Evolutionary conservation across 495 filamentous ascomycete genomes (phyloP).

Genomic region (Aspergillus sclerotioniger): DNA sequence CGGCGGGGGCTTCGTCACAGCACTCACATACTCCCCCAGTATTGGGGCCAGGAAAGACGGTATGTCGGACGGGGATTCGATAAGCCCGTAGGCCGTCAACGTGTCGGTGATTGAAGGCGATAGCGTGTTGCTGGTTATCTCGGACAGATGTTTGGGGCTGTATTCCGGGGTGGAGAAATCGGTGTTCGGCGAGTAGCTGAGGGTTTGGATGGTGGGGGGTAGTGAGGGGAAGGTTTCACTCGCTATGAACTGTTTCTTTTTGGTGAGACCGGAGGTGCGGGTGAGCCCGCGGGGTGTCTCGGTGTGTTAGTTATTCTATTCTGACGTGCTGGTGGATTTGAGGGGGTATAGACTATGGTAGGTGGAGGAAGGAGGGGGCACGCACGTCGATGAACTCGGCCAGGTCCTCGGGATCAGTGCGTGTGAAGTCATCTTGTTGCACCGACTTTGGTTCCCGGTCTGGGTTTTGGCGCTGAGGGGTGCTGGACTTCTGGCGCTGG

Average conservation of each 20-base stretch:
- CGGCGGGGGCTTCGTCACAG: conserved; percentile 57
- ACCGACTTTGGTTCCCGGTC: neutral
- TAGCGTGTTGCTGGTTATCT: conserved; percentile 42
- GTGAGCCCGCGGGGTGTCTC: neutral
- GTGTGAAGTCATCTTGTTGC: conserved; percentile 1
- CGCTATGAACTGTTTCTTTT: conserved; percentile 61
- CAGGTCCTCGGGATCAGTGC: conserved; percentile 61
- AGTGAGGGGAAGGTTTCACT: conserved; percentile 64
- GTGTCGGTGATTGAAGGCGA: conserved; percentile 56
- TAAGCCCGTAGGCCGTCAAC: conserved; percentile 59
- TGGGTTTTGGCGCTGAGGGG: neutral
- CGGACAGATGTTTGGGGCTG: conserved; percentile 35
- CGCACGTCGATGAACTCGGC: conserved; percentile 68
- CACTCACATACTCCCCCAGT: conserved; percentile 56
- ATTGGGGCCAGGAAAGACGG: conserved; percentile 59
- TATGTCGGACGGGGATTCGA: conserved; percentile 39
- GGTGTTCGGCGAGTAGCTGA: conserved; percentile 51
- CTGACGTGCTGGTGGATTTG: too few species aligned
- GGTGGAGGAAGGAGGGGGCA: conserved; percentile 1
- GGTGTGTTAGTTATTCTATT: neutral
- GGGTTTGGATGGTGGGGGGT: conserved; percentile 55
- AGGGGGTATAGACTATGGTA: too few species aligned
- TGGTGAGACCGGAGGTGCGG: neutral
- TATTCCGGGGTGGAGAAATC: conserved; percentile 38
- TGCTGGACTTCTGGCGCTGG: neutral